Conservation (phyloP, 305 asterid genomes). For the Coffea humblotiana region DNA sequence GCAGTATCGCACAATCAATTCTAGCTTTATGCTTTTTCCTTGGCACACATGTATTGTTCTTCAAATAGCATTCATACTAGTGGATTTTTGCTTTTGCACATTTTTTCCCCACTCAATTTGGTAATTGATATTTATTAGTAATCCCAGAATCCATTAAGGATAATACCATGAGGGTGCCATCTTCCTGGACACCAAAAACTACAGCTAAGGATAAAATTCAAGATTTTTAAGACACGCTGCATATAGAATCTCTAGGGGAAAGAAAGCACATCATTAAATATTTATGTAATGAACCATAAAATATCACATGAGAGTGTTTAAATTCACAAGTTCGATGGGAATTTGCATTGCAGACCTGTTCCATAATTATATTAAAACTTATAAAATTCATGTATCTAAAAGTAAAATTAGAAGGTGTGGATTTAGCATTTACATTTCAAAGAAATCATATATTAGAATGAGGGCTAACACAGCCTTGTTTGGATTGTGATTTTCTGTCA, state of each 20-base stretch:
- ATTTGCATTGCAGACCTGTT: too few species aligned
- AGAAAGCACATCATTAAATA: background rate
- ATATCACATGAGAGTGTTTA: too few species aligned
- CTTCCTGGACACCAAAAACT: constrained; percentile 10
- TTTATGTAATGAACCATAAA: background rate
- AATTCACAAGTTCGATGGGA: too few species aligned
- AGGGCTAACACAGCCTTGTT: background rate
- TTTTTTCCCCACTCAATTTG: constrained; percentile 17
- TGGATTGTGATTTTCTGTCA: too few species aligned
- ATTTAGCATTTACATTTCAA: background rate
- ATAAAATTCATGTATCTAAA: too few species aligned
- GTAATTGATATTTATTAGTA: constrained; percentile 7
- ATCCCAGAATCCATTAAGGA: constrained; percentile 14
- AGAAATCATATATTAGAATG: background rate
- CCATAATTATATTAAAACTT: too few species aligned
- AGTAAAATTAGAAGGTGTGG: too few species aligned
- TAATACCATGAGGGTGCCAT: constrained; percentile 13
- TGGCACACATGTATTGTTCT: constrained; percentile 29
- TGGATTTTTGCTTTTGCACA: constrained; percentile 13
- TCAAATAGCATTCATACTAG: constrained; percentile 21
- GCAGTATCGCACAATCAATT: constrained; percentile 13
- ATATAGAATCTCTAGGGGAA: background rate
- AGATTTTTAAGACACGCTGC: background rate
- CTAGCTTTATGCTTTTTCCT: constrained; percentile 21
- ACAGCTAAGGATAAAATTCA: background rate